Percentiles rank a stretch among this genome's conserved stretches.
These are phyloP conservation scores for Penicillium sp. DNA, from an alignment of 2,329 filamentous ascomycete species.

Conservation along the genomic window DNA sequence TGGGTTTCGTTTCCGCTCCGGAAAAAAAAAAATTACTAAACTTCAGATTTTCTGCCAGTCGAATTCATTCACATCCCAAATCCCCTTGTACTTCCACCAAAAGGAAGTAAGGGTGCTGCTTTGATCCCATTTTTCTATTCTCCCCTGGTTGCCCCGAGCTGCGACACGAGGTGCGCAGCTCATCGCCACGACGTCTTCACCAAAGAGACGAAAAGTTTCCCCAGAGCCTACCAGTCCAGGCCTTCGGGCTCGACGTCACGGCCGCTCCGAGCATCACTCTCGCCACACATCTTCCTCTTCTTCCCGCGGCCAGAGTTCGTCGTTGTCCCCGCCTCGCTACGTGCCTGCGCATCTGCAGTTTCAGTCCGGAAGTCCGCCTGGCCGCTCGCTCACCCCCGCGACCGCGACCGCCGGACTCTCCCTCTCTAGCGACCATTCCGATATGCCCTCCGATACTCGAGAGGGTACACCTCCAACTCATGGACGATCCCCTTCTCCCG, in stretches of 20 bases:
- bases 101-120: slow-evolving; percentile 4
- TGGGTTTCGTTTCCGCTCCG: slow-evolving; percentile 14
- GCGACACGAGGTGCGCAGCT: slow-evolving; percentile 46
- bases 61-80: slow-evolving; percentile 11
- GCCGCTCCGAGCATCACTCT: slow-evolving; percentile 26
- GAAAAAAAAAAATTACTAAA: slow-evolving; percentile 20
- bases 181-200: slow-evolving; percentile 50
- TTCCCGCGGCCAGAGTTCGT: slow-evolving; percentile 28
- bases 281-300: slow-evolving; percentile 25
- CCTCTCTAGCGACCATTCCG: slow-evolving; percentile 46
- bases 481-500: slow-evolving; percentile 33
- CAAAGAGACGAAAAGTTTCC: slow-evolving; percentile 49
- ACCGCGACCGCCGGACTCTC: slow-evolving; percentile 53
- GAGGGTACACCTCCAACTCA: slow-evolving; percentile 25
- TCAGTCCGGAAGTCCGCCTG: slow-evolving; percentile 39
- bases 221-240: slow-evolving; percentile 42
- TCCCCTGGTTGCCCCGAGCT: slow-evolving; percentile 36
- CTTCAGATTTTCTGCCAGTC: slow-evolving; percentile 21
- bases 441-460: slow-evolving; percentile 43
- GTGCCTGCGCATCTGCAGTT: slow-evolving; percentile 57
- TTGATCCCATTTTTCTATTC: slow-evolving; percentile 5
- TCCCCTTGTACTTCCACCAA: slow-evolving; percentile 4
- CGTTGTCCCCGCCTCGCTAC: slow-evolving; percentile 44
- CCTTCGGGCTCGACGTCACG: slow-evolving; percentile 37
- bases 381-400: slow-evolving; percentile 43